These are phyloP conservation scores for Radiomyces spectabilis DNA, from an alignment of 192 early-diverging fungal species.

Conservation along the genomic window DNA sequence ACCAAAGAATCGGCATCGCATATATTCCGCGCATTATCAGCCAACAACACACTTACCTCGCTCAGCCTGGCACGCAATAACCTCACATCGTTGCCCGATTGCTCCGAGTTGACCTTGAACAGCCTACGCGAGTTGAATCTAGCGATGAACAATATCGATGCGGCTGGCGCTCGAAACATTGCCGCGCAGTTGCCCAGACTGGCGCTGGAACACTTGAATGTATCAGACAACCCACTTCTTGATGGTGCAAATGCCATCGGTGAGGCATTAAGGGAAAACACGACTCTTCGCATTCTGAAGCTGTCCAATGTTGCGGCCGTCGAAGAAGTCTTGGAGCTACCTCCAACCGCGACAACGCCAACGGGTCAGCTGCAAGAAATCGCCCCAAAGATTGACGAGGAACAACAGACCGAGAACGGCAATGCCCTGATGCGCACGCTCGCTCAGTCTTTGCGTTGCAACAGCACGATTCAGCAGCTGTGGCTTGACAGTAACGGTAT, in stretches of 20 bases:
- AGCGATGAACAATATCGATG: slow-evolving; percentile 30
- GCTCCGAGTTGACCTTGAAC: not conserved
- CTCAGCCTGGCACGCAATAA: slow-evolving; percentile 38
- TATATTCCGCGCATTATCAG: too few relatives aligned
- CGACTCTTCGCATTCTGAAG: slow-evolving; percentile 20
- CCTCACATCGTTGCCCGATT: too few relatives aligned
- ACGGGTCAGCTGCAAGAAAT: slow-evolving; percentile 9
- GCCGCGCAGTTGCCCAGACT: slow-evolving; percentile 4
- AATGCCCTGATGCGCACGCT: slow-evolving; percentile 28
- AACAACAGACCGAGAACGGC: slow-evolving; percentile 18
- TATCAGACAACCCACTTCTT: slow-evolving; percentile 40
- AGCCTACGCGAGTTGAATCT: slow-evolving; percentile 29
- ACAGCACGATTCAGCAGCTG: slow-evolving; percentile 22
- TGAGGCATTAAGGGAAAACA: slow-evolving; percentile 24
- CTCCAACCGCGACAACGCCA: slow-evolving; percentile 24
- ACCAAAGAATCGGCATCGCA: slow-evolving; percentile 3
- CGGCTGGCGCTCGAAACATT: slow-evolving; percentile 19
- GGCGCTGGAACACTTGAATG: slow-evolving; percentile 28
- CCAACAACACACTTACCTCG: too few relatives aligned
- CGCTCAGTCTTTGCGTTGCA: slow-evolving; percentile 10
- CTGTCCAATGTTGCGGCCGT: slow-evolving; percentile 22
- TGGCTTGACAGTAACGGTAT: slow-evolving; percentile 40
- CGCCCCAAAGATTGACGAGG: slow-evolving; percentile 7
- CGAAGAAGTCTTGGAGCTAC: slow-evolving; percentile 16
- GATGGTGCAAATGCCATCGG: slow-evolving; percentile 30